Evolutionary conservation across 371 early-diverging fungal species (phyloP).

Genomic region (Rhizopus sp.): DNA sequence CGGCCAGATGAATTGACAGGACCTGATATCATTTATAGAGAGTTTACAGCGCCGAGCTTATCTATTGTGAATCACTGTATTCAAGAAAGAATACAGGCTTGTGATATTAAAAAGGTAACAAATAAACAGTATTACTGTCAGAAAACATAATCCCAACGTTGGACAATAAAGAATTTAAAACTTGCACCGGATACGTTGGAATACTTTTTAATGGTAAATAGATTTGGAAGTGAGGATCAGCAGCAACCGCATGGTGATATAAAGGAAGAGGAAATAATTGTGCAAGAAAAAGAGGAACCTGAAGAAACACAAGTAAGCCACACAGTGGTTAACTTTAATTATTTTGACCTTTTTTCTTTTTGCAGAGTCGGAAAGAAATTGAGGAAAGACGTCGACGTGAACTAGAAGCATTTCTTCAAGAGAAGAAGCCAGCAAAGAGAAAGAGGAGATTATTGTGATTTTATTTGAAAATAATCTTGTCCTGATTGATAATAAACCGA

Average conservation of each 20-base stretch:
- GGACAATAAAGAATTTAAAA: not conserved
- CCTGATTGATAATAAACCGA: slow-evolving; percentile 4
- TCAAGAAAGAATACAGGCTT: not conserved
- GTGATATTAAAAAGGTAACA: too few species aligned
- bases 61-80: slow-evolving; percentile 13
- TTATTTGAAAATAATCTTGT: slow-evolving; percentile 5
- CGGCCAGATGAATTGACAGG: slow-evolving; percentile 1
- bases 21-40: slow-evolving; percentile 12
- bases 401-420: not conserved
- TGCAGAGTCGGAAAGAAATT: not conserved
- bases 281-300: not conserved
- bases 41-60: slow-evolving; percentile 18
- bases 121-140: too few species aligned
- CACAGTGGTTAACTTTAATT: not conserved
- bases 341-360: not conserved
- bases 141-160: too few species aligned
- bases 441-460: not conserved
- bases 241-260: too few species aligned
- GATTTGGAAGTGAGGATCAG: not conserved
- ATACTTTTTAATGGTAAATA: not conserved
- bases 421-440: not conserved
- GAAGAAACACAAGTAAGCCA: too few species aligned
- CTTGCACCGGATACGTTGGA: not conserved
- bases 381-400: not conserved
- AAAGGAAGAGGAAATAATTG: too few species aligned